Conservation (phyloP, 1,284 basidiomycete genomes). For the Spongispora temasekensis region DNA sequence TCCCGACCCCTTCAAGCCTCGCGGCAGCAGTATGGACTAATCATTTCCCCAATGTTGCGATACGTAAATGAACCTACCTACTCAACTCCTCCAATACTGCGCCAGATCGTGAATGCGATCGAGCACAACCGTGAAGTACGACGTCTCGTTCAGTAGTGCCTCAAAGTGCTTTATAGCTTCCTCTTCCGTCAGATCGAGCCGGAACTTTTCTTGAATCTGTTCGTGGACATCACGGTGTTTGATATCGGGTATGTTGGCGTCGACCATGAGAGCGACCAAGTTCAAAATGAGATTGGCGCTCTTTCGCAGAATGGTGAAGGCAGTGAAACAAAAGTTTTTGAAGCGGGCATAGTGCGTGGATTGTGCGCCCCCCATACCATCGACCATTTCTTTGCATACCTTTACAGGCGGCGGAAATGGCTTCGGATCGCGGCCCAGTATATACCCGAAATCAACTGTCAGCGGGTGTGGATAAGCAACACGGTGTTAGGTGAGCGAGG, state of each 20-base stretch:
- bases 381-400: constrained; percentile 99
- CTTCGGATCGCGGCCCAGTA: constrained; percentile 96
- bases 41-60: not conserved
- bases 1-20: not conserved
- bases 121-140: constrained; percentile 90
- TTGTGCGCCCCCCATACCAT: constrained; percentile 96
- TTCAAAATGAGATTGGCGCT: constrained; percentile 98
- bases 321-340: constrained; percentile 95
- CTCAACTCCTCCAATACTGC: constrained; percentile 77
- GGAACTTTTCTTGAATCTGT: constrained; percentile 96
- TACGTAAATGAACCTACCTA: constrained; percentile 1
- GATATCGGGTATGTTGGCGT: constrained; percentile 98
- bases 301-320: constrained; percentile 94
- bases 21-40: not conserved
- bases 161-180: constrained; percentile 98
- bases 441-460: constrained; percentile 98
- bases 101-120: constrained; percentile 89
- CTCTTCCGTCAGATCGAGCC: constrained; percentile 91
- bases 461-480: constrained; percentile 12
- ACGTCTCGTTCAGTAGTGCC: constrained; percentile 90
- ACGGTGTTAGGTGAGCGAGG: not conserved
- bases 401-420: constrained; percentile 98
- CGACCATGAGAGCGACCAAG: constrained; percentile 95
- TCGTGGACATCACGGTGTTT: constrained; percentile 85
- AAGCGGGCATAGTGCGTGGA: constrained; percentile 93